phyloP scores from a whole-genome alignment of 352 stramenopile species.

The Phytophthora melonis region DNA sequence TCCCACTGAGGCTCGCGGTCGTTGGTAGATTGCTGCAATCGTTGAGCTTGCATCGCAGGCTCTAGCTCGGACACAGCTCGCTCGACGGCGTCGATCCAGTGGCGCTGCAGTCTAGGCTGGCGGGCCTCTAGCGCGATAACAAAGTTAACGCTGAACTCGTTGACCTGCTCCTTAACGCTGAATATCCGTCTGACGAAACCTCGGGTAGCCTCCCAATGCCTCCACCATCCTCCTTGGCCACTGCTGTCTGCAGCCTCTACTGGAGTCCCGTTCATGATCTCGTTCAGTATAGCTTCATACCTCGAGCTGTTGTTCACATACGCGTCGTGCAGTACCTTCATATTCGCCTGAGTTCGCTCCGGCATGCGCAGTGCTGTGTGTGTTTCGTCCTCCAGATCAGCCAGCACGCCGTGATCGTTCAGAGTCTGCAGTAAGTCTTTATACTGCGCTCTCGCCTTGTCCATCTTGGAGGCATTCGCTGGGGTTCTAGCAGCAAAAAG shows the following conservation, averaged over 20 bases:
- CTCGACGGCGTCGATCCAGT: constrained; percentile 11
- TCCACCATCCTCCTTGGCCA: neutral
- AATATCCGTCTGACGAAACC: neutral
- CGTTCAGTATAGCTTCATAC: constrained; percentile 4
- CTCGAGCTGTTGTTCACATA: neutral
- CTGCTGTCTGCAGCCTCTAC: neutral
- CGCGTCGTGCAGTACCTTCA: constrained; percentile 13
- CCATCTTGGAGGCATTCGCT: constrained; percentile 6
- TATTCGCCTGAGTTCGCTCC: constrained; percentile 21
- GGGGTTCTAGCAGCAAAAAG: constrained; percentile 25
- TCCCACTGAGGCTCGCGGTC: neutral
- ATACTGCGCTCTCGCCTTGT: neutral
- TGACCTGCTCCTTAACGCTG: constrained; percentile 2
- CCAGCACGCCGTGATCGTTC: neutral
- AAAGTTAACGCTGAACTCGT: constrained; percentile 5
- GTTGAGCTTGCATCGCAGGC: neutral
- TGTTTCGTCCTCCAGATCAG: neutral
- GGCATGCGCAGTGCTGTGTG: constrained; percentile 12
- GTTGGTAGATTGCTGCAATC: neutral
- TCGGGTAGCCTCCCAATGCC: neutral
- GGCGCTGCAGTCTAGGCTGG: neutral
- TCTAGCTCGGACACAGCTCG: neutral
- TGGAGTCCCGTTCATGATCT: constrained; percentile 1
- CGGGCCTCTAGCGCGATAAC: neutral
- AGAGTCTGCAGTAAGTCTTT: constrained; percentile 1